Base-by-base conservation (phyloP, 768 basidiomycete species). In the Cystobasidiopsis lactophilus region DNA sequence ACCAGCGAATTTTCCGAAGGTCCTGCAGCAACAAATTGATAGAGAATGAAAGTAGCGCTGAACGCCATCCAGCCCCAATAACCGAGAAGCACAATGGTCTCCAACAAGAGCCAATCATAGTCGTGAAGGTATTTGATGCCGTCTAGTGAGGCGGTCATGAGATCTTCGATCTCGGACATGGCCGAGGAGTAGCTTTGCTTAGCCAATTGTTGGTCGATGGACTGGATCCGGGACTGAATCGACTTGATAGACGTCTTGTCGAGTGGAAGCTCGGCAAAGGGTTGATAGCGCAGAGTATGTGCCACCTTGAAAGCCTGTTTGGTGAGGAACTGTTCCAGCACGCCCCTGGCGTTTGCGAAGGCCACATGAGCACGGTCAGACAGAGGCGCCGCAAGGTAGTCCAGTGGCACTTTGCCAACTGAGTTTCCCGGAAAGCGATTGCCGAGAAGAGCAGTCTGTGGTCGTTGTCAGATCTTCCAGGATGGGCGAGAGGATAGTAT, bases 91-190 rank as follows among this genome's bases (percentile, higher is more conserved):
- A 85, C 83, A 57, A 86, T 76, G 2, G 62, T 67, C 16, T 77
- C 74, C 27, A 88, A 78, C 41, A 85, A 66, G 29, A 74, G 68
- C 18, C 81, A 76, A 62, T 88, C 82, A 64, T 85, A 86, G 13
- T 1, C 85, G 65, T 85, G 80, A 3, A 85, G 73, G 61, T 85
- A 85, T 29, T 77, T 75, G 30, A 84, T 66, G 0, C 82, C 83
- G 35, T 69, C 66, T 3, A 84, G 68, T 5, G 73, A 70, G 11
- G 68, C 59, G 33, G 70, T 55, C 41, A 82, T 77, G 11, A 84
- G 69, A 19, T 72, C 65, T 2, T 67, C 63, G 1, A 79, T 76
- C 23, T 65, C 63, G 11, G 63, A 58, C 31, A 78, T 73, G 0
- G 75, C 76, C n/a, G 70, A 65, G 11, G 61, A 56, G 72, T 74